These are phyloP conservation scores for Trypanosomatidae sp. DNA, from an alignment of 208 protist species.

Conservation along the genomic window DNA sequence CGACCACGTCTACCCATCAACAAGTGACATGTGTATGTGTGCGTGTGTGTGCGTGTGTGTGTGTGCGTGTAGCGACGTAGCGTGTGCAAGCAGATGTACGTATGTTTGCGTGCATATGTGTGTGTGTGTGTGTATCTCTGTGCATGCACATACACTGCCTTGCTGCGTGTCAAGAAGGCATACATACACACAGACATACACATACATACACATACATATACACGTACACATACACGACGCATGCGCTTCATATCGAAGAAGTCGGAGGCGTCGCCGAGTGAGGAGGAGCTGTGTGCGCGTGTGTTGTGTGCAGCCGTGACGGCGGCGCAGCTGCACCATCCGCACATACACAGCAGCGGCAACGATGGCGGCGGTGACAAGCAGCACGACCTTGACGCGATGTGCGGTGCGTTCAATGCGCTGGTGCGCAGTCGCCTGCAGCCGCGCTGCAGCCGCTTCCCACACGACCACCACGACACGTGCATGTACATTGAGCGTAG, in stretches of 20 bases:
- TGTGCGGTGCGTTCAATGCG: constrained; percentile 16
- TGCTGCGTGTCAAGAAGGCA: too few relatives aligned
- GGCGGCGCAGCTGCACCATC: not conserved
- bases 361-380: not conserved
- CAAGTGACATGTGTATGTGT: constrained; percentile 46
- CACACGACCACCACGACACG: constrained; percentile 55
- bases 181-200: too few relatives aligned
- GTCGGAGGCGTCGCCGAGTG: not conserved
- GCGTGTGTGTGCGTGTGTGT: too few relatives aligned
- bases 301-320: not conserved
- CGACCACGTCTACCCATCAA: constrained; percentile 78
- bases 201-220: too few relatives aligned
- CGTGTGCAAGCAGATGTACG: too few relatives aligned
- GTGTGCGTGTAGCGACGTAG: too few relatives aligned
- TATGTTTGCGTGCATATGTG: too few relatives aligned
- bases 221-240: too few relatives aligned
- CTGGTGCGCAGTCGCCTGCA: constrained; percentile 15
- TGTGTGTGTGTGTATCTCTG: too few relatives aligned
- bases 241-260: too few relatives aligned
- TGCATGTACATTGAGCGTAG: constrained; percentile 71
- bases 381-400: not conserved
- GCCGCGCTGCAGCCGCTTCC: constrained; percentile 43
- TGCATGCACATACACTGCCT: too few relatives aligned
- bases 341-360: too few relatives aligned
- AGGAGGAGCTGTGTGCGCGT: not conserved